phyloP scores from a whole-genome alignment of 1,284 basidiomycete genomes.

The Fomitopsis schrenkii region DNA sequence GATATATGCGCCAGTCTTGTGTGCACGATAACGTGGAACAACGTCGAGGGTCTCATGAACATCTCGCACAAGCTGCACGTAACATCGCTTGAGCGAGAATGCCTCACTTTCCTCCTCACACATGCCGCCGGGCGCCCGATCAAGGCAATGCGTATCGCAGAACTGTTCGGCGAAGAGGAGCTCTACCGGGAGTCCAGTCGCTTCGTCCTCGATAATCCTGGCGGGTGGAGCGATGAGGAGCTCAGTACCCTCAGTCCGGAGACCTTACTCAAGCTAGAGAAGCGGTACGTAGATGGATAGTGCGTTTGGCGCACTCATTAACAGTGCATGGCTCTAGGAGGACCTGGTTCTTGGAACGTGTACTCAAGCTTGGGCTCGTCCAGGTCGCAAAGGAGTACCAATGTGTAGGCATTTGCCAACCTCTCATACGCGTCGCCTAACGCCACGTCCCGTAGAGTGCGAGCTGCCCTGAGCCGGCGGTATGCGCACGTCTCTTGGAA shows the following conservation, averaged over 20 bases:
- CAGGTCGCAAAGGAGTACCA: slow-evolving; percentile 88
- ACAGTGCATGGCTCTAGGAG: slow-evolving; percentile 41
- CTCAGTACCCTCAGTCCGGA: slow-evolving; percentile 73
- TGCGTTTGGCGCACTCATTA: not conserved
- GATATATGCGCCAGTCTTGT: slow-evolving; percentile 50
- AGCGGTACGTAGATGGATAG: slow-evolving; percentile 46
- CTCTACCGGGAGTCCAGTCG: slow-evolving; percentile 86
- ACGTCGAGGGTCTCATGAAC: slow-evolving; percentile 85
- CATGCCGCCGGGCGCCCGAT: slow-evolving; percentile 89
- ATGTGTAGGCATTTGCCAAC: slow-evolving; percentile 51
- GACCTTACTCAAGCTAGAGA: slow-evolving; percentile 85
- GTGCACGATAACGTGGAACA: slow-evolving; percentile 91
- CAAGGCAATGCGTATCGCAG: slow-evolving; percentile 87
- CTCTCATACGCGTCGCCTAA: slow-evolving; percentile 16
- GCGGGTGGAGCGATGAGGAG: slow-evolving; percentile 81
- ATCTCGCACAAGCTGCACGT: slow-evolving; percentile 85
- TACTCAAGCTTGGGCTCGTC: slow-evolving; percentile 86
- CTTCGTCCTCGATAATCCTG: slow-evolving; percentile 88
- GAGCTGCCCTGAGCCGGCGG: slow-evolving; percentile 77
- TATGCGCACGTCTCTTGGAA: slow-evolving; percentile 84
- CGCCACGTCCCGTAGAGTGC: slow-evolving; percentile 49
- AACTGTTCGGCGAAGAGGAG: slow-evolving; percentile 82
- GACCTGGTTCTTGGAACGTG: slow-evolving; percentile 91
- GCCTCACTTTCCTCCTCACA: slow-evolving; percentile 82
- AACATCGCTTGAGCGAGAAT: slow-evolving; percentile 74